Conservation (phyloP, 345 rosid species). For the Eutrema japonicum region DNA sequence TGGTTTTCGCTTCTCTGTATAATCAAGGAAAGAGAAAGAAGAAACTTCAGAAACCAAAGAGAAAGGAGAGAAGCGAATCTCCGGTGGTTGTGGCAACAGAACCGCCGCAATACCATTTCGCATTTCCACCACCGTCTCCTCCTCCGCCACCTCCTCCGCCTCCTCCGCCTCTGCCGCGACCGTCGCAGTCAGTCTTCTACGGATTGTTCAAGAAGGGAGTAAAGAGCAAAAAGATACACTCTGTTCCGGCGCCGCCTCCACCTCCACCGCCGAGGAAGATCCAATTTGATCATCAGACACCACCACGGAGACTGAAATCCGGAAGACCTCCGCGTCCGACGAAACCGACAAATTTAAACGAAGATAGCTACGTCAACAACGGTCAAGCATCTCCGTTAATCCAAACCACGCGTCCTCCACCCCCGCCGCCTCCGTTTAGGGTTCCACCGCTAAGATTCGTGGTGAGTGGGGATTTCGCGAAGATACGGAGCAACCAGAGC, state of each 20-base stretch:
- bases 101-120: slow-evolving; percentile 35
- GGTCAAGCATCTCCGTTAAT: slow-evolving; percentile 51
- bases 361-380: slow-evolving; percentile 31
- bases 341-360: slow-evolving; percentile 41
- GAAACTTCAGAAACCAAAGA: slow-evolving; percentile 55
- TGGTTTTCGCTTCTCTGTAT: slow-evolving; percentile 63
- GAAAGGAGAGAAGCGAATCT: slow-evolving; percentile 36
- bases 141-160: slow-evolving; percentile 77
- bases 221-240: slow-evolving; percentile 64
- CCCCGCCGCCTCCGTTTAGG: slow-evolving; percentile 68
- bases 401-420: slow-evolving; percentile 67
- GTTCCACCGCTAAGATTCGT: slow-evolving; percentile 53
- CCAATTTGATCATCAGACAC: slow-evolving; percentile 45
- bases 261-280: slow-evolving; percentile 53
- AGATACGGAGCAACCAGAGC: slow-evolving; percentile 56
- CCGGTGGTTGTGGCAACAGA: not conserved
- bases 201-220: slow-evolving; percentile 61
- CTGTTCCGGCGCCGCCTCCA: slow-evolving; percentile 56
- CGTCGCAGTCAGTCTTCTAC: slow-evolving; percentile 65
- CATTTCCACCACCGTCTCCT: slow-evolving; percentile 51
- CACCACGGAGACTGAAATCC: slow-evolving; percentile 42
- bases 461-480: slow-evolving; percentile 61
- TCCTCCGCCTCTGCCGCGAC: slow-evolving; percentile 66
- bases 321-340: slow-evolving; percentile 74
- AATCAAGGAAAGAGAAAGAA: slow-evolving; percentile 66